These are phyloP conservation scores for Skeletonema menzelii DNA, from an alignment of 108 stramenopile genomes.

Conservation along the genomic window DNA sequence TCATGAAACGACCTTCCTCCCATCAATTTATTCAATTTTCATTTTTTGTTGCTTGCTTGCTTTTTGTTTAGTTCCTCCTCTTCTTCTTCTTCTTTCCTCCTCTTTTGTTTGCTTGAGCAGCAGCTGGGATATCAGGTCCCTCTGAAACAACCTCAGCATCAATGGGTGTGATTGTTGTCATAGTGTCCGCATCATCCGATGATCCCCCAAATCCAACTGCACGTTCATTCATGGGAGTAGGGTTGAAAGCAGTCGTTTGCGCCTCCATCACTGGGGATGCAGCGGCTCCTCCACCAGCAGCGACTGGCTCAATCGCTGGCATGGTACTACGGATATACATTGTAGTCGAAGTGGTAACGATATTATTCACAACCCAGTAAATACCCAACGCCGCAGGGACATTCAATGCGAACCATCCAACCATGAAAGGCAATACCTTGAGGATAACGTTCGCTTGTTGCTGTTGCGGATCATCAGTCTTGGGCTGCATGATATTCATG, in stretches of 20 bases:
- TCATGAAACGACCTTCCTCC: neutral
- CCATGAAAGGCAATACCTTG: conserved; percentile 93
- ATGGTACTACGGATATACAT: conserved; percentile 73
- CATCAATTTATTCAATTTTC: neutral
- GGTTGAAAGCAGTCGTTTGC: conserved; percentile 54
- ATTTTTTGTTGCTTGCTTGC: neutral
- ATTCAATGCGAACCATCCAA: conserved; percentile 95
- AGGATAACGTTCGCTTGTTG: conserved; percentile 76
- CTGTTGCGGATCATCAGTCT: conserved; percentile 58
- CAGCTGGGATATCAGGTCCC: conserved; percentile 21
- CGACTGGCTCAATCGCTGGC: conserved; percentile 36
- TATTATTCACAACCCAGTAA: conserved; percentile 97
- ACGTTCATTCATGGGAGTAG: conserved; percentile 80
- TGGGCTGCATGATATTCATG: conserved; percentile 87
- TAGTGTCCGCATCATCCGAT: conserved; percentile 34
- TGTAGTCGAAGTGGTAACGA: conserved; percentile 86
- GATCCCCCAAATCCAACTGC: conserved; percentile 70
- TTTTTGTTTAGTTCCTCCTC: conserved; percentile 44
- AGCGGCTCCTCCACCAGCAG: conserved; percentile 28
- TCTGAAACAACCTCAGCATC: conserved; percentile 60
- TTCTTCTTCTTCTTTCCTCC: conserved; percentile 53
- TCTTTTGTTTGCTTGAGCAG: conserved; percentile 34
- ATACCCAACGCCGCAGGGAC: conserved; percentile 93
- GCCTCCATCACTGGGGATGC: conserved; percentile 36
- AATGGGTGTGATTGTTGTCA: conserved; percentile 51